These are phyloP conservation scores for Penicillium pancosmium DNA, from an alignment of 495 filamentous ascomycete species.

Conservation along the genomic window DNA sequence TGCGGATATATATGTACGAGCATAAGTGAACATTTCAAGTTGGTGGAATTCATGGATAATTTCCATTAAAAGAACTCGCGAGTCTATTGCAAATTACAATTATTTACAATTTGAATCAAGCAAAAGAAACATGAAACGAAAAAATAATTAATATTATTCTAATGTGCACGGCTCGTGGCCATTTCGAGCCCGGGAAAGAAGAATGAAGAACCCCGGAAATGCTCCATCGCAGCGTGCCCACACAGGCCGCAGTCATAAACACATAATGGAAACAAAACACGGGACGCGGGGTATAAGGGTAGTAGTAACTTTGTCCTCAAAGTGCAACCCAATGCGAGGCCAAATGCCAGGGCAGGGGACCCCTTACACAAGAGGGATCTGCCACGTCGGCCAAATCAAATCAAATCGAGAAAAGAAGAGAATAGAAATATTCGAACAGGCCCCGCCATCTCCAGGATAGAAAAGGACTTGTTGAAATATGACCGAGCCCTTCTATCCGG, in stretches of 20 bases:
- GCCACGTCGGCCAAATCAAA: slow-evolving; percentile 18
- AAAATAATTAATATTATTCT: slow-evolving; percentile 36
- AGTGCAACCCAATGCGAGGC: slow-evolving; percentile 1
- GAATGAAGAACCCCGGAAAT: slow-evolving; percentile 18
- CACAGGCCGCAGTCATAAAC: slow-evolving; percentile 18
- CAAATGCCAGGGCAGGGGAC: slow-evolving; percentile 2
- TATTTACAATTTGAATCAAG: background rate
- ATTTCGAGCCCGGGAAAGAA: slow-evolving; percentile 13
- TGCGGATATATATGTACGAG: background rate
- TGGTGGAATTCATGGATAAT: background rate
- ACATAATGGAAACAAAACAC: background rate
- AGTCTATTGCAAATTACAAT: background rate
- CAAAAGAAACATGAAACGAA: background rate
- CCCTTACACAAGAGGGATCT: slow-evolving; percentile 6
- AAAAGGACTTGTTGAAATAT: slow-evolving; percentile 24
- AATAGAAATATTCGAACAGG: slow-evolving; percentile 14
- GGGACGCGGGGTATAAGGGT: slow-evolving; percentile 15
- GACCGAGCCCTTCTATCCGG: slow-evolving; percentile 26
- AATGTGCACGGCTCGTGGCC: slow-evolving; percentile 23
- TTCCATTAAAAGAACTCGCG: background rate
- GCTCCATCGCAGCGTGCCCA: slow-evolving; percentile 12
- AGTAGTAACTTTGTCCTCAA: background rate
- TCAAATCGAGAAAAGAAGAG: slow-evolving; percentile 18
- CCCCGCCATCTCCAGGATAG: slow-evolving; percentile 48
- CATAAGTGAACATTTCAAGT: background rate